Evolutionary conservation across 257 asterid species (phyloP).

Genomic region (Solanum paucissectum): DNA sequence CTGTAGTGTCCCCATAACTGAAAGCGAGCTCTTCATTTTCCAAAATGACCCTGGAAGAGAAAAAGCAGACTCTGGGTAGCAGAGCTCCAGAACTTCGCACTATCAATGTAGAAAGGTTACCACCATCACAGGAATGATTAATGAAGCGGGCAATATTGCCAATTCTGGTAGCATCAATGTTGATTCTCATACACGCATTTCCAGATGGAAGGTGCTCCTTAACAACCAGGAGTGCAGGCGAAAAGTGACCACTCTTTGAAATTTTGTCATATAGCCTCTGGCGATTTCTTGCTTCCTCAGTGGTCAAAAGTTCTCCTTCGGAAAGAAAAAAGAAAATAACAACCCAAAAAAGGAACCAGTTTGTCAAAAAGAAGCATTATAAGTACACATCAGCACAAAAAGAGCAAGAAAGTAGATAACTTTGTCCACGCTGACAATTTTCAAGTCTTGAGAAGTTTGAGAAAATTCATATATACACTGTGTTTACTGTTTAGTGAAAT

Average conservation of each 20-base stretch:
- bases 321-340: neutral
- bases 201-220: constrained; percentile 77
- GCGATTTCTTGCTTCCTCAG: constrained; percentile 58
- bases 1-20: constrained; percentile 64
- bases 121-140: constrained; percentile 94
- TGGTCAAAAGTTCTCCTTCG: constrained; percentile 72
- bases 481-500: neutral
- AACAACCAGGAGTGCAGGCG: constrained; percentile 73
- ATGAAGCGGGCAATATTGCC: constrained; percentile 80
- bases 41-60: constrained; percentile 47
- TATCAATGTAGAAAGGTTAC: constrained; percentile 46
- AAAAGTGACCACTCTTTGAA: constrained; percentile 14
- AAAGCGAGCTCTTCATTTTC: constrained; percentile 68
- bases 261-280: constrained; percentile 46
- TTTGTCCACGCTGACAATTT: neutral
- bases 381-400: neutral
- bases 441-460: neutral
- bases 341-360: neutral
- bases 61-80: constrained; percentile 79
- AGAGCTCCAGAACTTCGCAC: constrained; percentile 76
- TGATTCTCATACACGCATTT: constrained; percentile 60
- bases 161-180: constrained; percentile 70
- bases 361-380: neutral
- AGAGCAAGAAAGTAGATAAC: neutral
- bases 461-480: neutral